Conservation (phyloP, 1,139 yeast species). For the Saccharomyces pastorianus region DNA sequence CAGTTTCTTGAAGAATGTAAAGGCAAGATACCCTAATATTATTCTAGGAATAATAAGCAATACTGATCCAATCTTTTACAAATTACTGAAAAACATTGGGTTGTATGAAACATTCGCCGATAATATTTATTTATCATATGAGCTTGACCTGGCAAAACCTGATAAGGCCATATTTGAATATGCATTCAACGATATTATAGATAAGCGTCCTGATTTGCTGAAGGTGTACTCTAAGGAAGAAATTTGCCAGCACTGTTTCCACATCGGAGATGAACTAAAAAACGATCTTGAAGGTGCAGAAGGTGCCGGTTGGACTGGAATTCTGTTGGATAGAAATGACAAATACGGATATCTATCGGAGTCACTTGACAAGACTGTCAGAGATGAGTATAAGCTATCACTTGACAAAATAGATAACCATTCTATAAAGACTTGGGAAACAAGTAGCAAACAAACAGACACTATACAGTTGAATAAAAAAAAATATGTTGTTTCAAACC, state of each 20-base stretch:
- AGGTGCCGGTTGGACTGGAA: constrained; percentile 55
- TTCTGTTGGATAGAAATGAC: constrained; percentile 42
- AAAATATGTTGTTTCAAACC: constrained; percentile 21
- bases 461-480: constrained; percentile 16
- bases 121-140: constrained; percentile 45
- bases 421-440: constrained; percentile 15
- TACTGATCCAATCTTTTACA: constrained; percentile 47
- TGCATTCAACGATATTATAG: constrained; percentile 31
- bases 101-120: constrained; percentile 34
- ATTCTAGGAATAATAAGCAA: constrained; percentile 46
- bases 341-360: constrained; percentile 21
- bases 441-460: constrained; percentile 14
- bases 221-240: constrained; percentile 9
- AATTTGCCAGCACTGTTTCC: constrained; percentile 42
- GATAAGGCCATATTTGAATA: constrained; percentile 39
- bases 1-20: constrained; percentile 37
- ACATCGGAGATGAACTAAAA: constrained; percentile 53
- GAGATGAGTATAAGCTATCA: constrained; percentile 19
- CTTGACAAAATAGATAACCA: constrained; percentile 24
- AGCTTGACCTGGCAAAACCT: constrained; percentile 49
- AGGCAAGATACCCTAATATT: constrained; percentile 31
- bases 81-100: constrained; percentile 41
- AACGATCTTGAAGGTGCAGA: constrained; percentile 49
- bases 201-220: constrained; percentile 12
- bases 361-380: constrained; percentile 2